These are phyloP conservation scores for Uncinocarpus reesii DNA, from an alignment of 2,329 filamentous ascomycete genomes.

Conservation along the genomic window DNA sequence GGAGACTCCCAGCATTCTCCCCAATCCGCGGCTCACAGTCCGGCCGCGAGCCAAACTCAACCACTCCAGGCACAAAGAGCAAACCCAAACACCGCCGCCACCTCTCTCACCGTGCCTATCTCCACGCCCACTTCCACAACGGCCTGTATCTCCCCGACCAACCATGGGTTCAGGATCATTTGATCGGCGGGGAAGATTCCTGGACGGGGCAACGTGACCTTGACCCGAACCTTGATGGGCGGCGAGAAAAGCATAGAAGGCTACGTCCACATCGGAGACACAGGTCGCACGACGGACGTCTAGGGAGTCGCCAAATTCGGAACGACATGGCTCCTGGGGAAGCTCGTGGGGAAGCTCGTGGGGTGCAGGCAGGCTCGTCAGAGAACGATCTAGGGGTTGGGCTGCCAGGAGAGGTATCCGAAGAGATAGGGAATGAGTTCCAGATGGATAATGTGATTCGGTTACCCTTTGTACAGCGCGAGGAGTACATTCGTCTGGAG, in stretches of 20 bases:
- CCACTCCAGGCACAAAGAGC: background rate
- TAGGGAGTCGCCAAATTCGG: background rate
- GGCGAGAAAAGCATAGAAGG: conserved; percentile 1
- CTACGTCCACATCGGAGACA: conserved; percentile 9
- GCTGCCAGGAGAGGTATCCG: background rate
- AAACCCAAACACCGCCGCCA: conserved; percentile 3
- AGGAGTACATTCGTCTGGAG: conserved; percentile 26
- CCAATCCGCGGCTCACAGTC: conserved; percentile 6
- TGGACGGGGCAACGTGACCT: background rate
- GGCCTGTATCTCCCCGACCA: conserved; percentile 3
- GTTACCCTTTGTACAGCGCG: conserved; percentile 16
- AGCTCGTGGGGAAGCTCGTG: background rate
- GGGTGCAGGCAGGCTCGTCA: background rate
- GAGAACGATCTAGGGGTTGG: background rate
- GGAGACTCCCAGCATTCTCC: conserved; percentile 1
- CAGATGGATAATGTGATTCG: conserved; percentile 17
- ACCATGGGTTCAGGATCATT: conserved; percentile 2
- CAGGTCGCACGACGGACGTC: conserved; percentile 2
- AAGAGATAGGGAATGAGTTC: background rate
- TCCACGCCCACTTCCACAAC: conserved; percentile 4
- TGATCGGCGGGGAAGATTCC: conserved; percentile 4
- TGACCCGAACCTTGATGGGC: background rate
- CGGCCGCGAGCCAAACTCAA: background rate
- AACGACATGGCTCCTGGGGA: conserved; percentile 2
- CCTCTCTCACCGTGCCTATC: conserved; percentile 7